Base-by-base conservation (phyloP, 1,284 basidiomycete genomes). In the Phlebopus sp. region DNA sequence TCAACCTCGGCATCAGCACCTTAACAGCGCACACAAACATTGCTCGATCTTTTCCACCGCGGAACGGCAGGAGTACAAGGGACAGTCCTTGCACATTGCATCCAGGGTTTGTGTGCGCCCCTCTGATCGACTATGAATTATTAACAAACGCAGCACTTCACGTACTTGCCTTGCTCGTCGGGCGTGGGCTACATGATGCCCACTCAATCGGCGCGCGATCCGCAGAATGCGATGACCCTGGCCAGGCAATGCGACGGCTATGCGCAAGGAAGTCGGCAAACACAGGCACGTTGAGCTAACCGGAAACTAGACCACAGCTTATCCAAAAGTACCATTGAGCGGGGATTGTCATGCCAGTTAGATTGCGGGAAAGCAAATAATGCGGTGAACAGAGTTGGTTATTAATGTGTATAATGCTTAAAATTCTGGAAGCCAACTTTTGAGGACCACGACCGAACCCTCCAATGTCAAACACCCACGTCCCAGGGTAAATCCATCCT, bases 401-500 rank as follows among this genome's bases (percentile, higher is more conserved):
- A 59, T 57, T 57, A 66, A 32, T 41, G 36, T 46, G 50, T 52
- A 39, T 21, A 17, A 47, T 38, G 54, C 38, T 44, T 49, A 51
- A 51, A 48, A 37, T 50, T 18, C 38, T 15, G 32, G 45, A 41
- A 39, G 36, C 42, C 5, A 52, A 42, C 37, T 50, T 59, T 57
- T 54, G 36, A 43, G 14, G 7, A 18, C 32, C 19, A 21, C 21
- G 32, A 3, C 35, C 41, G 37, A 18, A n/a, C n/a, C n/a, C n/a
- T n/a, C n/a, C 21, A 23, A 23, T 23, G 21, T 6, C 21, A 23
- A 23, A n/a, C n/a, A n/a, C n/a, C n/a, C 21, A 23, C 21, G 21
- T n/a, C n/a, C n/a, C n/a, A 23, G 21, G 21, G 21, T 23, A 23
- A 23, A 23, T n/a, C n/a, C 21, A 23, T 23, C 21, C 74, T 82